phyloP scores from a whole-genome alignment of 2,329 filamentous ascomycete species.

The Fusarium miscanthi region DNA sequence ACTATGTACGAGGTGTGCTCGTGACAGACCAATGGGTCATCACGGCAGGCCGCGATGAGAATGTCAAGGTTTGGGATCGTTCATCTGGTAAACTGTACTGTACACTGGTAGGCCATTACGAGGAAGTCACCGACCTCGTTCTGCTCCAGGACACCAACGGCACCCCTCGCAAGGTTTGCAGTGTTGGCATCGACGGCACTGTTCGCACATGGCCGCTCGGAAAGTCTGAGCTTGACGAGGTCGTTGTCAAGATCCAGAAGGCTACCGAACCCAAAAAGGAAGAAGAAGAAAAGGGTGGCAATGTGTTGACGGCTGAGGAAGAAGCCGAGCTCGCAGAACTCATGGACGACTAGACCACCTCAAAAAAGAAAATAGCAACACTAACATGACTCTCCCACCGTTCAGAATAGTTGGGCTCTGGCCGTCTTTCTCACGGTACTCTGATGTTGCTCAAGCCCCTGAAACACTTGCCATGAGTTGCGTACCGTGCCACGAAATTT shows the following conservation, averaged over 20 bases:
- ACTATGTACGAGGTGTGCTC: slow-evolving; percentile 87
- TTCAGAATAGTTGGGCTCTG: not conserved
- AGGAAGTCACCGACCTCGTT: slow-evolving; percentile 87
- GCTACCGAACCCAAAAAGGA: slow-evolving; percentile 64
- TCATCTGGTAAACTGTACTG: slow-evolving; percentile 78
- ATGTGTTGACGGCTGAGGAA: slow-evolving; percentile 84
- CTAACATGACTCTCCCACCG: not conserved
- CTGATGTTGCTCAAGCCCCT: not conserved
- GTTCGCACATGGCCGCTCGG: slow-evolving; percentile 84
- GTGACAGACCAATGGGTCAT: slow-evolving; percentile 82
- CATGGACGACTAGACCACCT: slow-evolving; percentile 73
- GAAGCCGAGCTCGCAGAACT: slow-evolving; percentile 92
- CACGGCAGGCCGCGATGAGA: slow-evolving; percentile 90
- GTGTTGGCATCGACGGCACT: slow-evolving; percentile 90
- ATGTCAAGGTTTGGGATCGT: slow-evolving; percentile 89
- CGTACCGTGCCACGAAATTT: slow-evolving; percentile 21
- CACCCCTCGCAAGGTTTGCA: slow-evolving; percentile 68
- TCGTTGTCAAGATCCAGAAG: slow-evolving; percentile 58
- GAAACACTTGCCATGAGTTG: slow-evolving; percentile 3
- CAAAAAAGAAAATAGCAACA: not conserved
- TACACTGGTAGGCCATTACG: slow-evolving; percentile 84
- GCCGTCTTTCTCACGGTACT: not conserved
- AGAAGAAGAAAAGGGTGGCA: slow-evolving; percentile 56
- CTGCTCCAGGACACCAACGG: slow-evolving; percentile 61
- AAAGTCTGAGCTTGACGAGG: slow-evolving; percentile 65